Evolutionary conservation across 208 protist species (phyloP).

Genomic region (Acanthamoeba lugdunensis): DNA sequence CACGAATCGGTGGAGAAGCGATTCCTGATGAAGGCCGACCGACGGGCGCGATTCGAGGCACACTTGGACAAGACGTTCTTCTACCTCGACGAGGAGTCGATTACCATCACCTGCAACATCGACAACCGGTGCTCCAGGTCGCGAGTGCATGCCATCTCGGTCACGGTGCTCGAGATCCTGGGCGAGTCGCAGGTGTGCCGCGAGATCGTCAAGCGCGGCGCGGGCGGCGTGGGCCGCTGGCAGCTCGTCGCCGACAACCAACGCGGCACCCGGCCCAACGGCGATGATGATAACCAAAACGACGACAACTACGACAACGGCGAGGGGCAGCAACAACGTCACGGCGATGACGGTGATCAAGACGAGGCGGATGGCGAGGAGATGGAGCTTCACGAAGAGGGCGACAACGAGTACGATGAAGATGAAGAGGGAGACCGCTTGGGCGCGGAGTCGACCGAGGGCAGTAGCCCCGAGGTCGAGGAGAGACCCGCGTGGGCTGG

Average conservation of each 20-base stretch:
- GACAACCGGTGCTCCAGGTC: constrained; percentile 39
- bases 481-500: background rate
- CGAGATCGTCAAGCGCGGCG: constrained; percentile 33
- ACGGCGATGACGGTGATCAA: background rate
- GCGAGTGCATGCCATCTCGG: background rate
- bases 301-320: background rate
- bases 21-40: constrained; percentile 25
- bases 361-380: background rate
- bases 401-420: background rate
- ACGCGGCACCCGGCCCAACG: background rate
- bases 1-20: constrained; percentile 10
- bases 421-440: background rate
- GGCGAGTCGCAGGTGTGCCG: constrained; percentile 43
- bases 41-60: background rate
- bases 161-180: constrained; percentile 32
- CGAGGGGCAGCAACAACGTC: background rate
- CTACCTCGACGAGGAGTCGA: constrained; percentile 33
- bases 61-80: constrained; percentile 38
- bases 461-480: background rate
- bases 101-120: constrained; percentile 48
- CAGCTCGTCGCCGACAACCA: background rate
- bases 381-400: background rate
- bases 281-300: background rate
- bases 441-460: background rate
- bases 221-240: constrained; percentile 1